Base-by-base conservation (phyloP, 768 basidiomycete species). In the Boletus insuetus region DNA sequence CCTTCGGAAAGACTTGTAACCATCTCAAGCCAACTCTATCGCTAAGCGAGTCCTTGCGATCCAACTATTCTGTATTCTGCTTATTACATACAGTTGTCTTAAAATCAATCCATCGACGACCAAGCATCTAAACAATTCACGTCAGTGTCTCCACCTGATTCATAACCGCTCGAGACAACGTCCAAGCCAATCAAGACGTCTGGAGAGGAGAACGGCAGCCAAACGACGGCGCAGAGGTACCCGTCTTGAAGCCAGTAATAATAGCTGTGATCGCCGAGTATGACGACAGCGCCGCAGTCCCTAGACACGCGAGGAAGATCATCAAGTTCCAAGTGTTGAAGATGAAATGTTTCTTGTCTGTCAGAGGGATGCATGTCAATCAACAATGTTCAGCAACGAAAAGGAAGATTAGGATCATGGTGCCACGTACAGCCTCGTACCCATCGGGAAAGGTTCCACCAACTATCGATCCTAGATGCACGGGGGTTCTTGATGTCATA, bases 301-400 rank as follows among this genome's bases (percentile, higher is more conserved):
- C 69, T 24, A 81, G 52, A 37, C 77, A 74, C 0, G 75, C 83
- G n/a, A 83, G 62, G 13, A 71, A 68, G 43, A 83, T 39, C 24
- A 75, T 0, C 26, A 83, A 52, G 60, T 85, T 84, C 69, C 82
- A 79, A 4, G 77, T 56, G 55, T 84, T 84, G 68, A 81, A 81
- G 29, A 75, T 61, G 61, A 75, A 74, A 24, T 64, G 65, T 11
- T 54, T 64, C 44, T 53, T 51, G 44, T 60, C 69, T 70, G 48
- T 12, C 7, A 12, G 6, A 1, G 6, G 1, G 12, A 1, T 5
- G 41, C 26, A 29, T 9, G 39, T 62, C 26, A 58, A 19, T n/a
- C 70, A n/a, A 24, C 0, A n/a, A 24, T 34, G n/a, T 20, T 34
- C 37, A 14, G 4, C 2, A 13, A 14, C 14, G 2, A 1, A 24